These are phyloP conservation scores for Vanrija sp. DNA, from an alignment of 1,284 basidiomycete genomes.

Conservation along the genomic window DNA sequence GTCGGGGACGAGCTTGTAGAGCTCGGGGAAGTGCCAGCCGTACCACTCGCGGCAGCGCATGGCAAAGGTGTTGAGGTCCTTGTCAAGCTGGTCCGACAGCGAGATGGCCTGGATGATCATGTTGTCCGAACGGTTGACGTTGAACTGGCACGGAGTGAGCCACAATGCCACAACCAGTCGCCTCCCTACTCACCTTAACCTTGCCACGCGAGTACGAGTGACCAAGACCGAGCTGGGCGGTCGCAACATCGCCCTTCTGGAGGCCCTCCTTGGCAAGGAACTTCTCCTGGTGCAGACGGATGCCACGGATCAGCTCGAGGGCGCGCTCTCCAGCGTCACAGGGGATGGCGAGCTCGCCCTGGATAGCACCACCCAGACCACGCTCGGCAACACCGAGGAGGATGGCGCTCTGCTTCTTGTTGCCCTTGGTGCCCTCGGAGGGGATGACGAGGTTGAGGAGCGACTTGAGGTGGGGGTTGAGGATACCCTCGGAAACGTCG, in stretches of 20 bases:
- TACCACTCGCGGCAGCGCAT: constrained; percentile 99
- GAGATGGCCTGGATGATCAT: constrained; percentile 99
- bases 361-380: constrained; percentile 75
- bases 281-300: constrained; percentile 87
- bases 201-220: constrained; percentile 98
- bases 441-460: constrained; percentile 85
- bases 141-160: constrained; percentile 60
- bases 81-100: constrained; percentile 97
- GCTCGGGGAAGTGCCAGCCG: constrained; percentile 99
- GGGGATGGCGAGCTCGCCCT: constrained; percentile 67
- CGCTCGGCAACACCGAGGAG: constrained; percentile 80
- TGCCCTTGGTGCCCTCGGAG: constrained; percentile 53
- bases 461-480: constrained; percentile 82
- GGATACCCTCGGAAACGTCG: constrained; percentile 92
- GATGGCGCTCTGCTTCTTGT: constrained; percentile 68
- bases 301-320: constrained; percentile 86
- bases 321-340: constrained; percentile 86
- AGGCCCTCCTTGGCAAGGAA: constrained; percentile 64
- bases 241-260: constrained; percentile 80
- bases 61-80: constrained; percentile 98
- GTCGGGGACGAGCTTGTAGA: constrained; percentile 89
- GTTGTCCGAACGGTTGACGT: constrained; percentile 98
- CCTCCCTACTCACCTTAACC: constrained; percentile 78
- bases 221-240: constrained; percentile 93
- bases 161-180: constrained; percentile 10